phyloP scores from a whole-genome alignment of 768 basidiomycete genomes.

The Mycena epipterygia region DNA sequence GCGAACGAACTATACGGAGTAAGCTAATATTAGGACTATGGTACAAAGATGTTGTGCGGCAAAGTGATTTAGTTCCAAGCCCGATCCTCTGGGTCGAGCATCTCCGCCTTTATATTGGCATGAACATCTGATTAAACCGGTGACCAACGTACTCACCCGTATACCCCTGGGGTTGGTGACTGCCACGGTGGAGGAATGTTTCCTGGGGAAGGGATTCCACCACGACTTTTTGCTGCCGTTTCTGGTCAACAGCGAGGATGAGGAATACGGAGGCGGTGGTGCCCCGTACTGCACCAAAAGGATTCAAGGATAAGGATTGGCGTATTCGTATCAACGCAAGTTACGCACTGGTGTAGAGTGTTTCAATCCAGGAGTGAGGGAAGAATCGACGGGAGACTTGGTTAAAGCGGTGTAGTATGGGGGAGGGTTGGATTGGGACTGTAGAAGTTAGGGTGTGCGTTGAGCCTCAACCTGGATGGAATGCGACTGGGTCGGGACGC shows the following conservation, averaged over 20 bases:
- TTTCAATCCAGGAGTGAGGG: neutral
- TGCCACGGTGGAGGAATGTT: neutral
- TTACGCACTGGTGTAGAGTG: constrained; percentile 5
- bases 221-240: constrained; percentile 5
- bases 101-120: constrained; percentile 33
- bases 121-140: neutral
- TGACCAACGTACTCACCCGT: neutral
- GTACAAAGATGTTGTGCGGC: neutral
- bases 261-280: constrained; percentile 23
- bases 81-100: constrained; percentile 53
- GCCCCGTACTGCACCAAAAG: too few species aligned
- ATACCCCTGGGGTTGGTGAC: constrained; percentile 6
- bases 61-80: constrained; percentile 50
- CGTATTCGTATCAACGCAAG: neutral
- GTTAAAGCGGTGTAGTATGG: constrained; percentile 17
- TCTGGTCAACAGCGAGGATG: neutral
- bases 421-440: neutral
- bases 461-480: too few species aligned
- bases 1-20: neutral
- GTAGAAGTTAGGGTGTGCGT: neutral
- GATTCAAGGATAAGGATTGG: neutral
- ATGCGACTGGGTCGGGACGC: too few species aligned
- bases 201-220: constrained; percentile 23
- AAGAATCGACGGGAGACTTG: neutral
- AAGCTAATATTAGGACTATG: constrained; percentile 20